Conservation (phyloP, 495 filamentous ascomycete genomes). For the Clohesyomyces aquaticus region DNA sequence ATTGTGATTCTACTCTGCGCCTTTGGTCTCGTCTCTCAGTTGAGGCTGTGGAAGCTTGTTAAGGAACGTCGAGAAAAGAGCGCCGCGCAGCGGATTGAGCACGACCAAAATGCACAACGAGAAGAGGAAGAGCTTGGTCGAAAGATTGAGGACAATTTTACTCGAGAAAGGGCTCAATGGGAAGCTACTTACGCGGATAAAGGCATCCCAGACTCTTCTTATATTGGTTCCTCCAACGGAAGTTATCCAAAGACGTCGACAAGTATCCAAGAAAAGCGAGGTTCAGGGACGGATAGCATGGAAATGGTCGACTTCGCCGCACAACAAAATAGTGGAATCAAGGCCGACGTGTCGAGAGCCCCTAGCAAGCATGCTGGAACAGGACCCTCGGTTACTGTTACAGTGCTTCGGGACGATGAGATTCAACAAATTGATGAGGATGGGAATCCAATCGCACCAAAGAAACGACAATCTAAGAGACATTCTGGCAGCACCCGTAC, state of each 20-base stretch:
- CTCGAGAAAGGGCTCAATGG: conserved; percentile 73
- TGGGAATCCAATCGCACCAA: conserved; percentile 17
- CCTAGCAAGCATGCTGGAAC: conserved; percentile 11
- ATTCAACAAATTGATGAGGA: conserved; percentile 38
- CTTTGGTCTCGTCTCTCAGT: conserved; percentile 78
- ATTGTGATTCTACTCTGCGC: conserved; percentile 72
- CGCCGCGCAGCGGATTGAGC: conserved; percentile 59
- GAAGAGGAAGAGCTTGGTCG: conserved; percentile 71
- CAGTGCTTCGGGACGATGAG: conserved; percentile 35
- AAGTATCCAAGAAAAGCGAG: conserved; percentile 45
- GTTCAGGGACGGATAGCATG: conserved; percentile 23
- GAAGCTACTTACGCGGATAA: conserved; percentile 74
- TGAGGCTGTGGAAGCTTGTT: conserved; percentile 87
- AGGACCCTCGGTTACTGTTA: conserved; percentile 24
- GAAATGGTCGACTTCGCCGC: conserved; percentile 30
- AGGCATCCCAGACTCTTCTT: conserved; percentile 53
- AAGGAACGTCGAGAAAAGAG: conserved; percentile 69
- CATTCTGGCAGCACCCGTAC: conserved; percentile 22
- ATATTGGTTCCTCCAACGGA: conserved; percentile 55
- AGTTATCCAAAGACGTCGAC: conserved; percentile 56
- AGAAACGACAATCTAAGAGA: background rate
- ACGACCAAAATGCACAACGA: conserved; percentile 63
- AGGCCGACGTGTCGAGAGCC: conserved; percentile 5
- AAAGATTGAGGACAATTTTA: conserved; percentile 68
- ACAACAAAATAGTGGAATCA: conserved; percentile 14